phyloP scores from a whole-genome alignment of 1,139 yeast genomes.

The Sugiyamaella novakii region DNA sequence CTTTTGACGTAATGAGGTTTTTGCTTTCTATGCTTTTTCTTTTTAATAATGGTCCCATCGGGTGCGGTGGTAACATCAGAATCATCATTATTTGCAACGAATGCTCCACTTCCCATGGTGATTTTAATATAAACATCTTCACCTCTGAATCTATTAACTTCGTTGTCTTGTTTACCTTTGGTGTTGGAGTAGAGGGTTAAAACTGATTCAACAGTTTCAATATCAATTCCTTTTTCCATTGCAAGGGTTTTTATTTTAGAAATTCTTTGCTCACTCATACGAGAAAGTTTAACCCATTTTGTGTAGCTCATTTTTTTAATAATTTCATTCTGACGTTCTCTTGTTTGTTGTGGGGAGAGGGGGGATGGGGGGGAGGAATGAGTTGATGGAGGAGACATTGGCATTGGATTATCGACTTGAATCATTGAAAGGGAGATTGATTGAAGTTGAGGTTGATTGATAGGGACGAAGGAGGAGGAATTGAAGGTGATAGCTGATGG shows the following conservation, averaged over 20 bases:
- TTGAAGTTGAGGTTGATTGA: conserved; percentile 3
- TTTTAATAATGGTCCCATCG: conserved; percentile 23
- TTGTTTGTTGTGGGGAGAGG: conserved; percentile 18
- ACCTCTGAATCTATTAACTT: conserved; percentile 33
- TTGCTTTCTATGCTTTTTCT: conserved; percentile 34
- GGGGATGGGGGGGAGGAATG: conserved; percentile 22
- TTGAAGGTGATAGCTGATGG: not conserved
- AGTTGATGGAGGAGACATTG: conserved; percentile 20
- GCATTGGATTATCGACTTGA: conserved; percentile 9
- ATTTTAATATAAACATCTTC: conserved; percentile 38
- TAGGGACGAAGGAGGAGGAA: conserved; percentile 3
- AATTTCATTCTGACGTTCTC: conserved; percentile 23
- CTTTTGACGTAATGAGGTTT: conserved; percentile 46
- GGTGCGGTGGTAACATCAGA: conserved; percentile 20
- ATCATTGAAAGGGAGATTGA: conserved; percentile 16
- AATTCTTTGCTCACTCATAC: conserved; percentile 36
- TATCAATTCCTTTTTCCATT: conserved; percentile 37
- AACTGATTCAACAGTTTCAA: conserved; percentile 39
- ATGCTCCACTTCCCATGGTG: conserved; percentile 36
- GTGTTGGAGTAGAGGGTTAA: conserved; percentile 34
- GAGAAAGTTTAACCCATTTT: conserved; percentile 39
- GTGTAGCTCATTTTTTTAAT: conserved; percentile 28
- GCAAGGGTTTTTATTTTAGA: conserved; percentile 37
- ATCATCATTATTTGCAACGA: conserved; percentile 27
- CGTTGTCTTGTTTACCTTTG: conserved; percentile 30